Evolutionary conservation across 352 stramenopile genomes (phyloP).

Genomic region (Elongisporangium senticosum): DNA sequence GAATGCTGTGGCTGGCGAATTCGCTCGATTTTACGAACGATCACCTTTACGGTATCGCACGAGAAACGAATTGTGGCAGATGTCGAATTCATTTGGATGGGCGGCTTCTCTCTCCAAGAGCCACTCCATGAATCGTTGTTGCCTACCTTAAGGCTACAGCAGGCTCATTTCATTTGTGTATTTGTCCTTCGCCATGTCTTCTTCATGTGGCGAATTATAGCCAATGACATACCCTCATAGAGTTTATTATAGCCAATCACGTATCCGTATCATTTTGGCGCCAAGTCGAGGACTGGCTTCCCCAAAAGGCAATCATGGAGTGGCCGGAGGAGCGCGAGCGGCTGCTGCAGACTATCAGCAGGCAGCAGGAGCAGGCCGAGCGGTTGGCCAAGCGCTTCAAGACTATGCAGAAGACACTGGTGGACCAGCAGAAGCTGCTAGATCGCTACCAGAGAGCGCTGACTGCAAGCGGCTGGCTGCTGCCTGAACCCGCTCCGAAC

Average conservation of each 20-base stretch:
- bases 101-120: not conserved
- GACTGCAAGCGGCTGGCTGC: not conserved
- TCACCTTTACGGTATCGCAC: not conserved
- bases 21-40: not conserved
- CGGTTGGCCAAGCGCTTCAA: constrained; percentile 50
- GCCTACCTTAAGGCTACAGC: not conserved
- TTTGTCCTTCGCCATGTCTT: too few species aligned
- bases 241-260: not conserved
- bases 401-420: constrained; percentile 52
- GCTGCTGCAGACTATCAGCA: constrained; percentile 40
- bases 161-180: not conserved
- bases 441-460: constrained; percentile 61
- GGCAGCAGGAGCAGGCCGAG: constrained; percentile 30
- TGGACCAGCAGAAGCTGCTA: constrained; percentile 65
- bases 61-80: too few species aligned
- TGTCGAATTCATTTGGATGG: too few species aligned
- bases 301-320: not conserved
- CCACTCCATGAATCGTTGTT: not conserved
- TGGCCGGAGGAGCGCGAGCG: constrained; percentile 42
- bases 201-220: not conserved
- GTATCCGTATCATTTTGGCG: not conserved
- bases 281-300: not conserved
- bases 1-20: not conserved
- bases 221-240: not conserved
- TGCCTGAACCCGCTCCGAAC: not conserved